These are phyloP conservation scores for Backusella luteola DNA, from an alignment of 192 early-diverging fungal genomes.

Conservation along the genomic window DNA sequence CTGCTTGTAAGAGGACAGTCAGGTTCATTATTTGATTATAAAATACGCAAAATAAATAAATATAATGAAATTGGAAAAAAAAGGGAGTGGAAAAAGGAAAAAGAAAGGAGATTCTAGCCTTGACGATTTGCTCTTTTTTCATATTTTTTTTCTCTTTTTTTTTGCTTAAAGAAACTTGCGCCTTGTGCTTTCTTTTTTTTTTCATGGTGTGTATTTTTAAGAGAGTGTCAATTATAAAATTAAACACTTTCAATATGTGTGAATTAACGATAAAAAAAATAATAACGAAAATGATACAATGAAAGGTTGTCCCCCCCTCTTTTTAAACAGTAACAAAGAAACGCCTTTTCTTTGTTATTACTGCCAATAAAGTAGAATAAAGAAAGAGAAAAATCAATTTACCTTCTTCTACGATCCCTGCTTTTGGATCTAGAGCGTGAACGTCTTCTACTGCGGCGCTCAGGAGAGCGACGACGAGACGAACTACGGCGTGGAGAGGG, in stretches of 20 bases:
- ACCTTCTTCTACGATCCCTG: conserved; percentile 23
- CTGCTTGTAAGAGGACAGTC: conserved; percentile 14
- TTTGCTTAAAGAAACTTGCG: not conserved
- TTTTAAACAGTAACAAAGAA: not conserved
- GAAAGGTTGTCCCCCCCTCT: not conserved
- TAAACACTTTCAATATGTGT: not conserved
- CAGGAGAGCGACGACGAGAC: conserved; percentile 16
- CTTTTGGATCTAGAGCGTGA: conserved; percentile 27
- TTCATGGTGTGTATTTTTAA: not conserved
- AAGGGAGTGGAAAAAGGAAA: not conserved
- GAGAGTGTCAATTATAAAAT: not conserved
- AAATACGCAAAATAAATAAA: not conserved
- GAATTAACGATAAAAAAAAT: not conserved
- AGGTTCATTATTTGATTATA: not conserved
- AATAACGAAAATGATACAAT: not conserved
- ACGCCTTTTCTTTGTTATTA: not conserved
- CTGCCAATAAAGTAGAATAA: not conserved
- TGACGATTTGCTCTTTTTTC: not conserved
- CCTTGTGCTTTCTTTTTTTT: not conserved
- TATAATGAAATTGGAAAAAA: not conserved
- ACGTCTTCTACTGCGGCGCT: conserved; percentile 20
- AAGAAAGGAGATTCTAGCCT: not conserved
- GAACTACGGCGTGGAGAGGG: conserved; percentile 17
- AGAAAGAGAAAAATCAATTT: conserved; percentile 2
- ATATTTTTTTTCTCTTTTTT: not conserved